Percentiles rank a stretch among this genome's conserved stretches.
Conservation (phyloP, 2,329 filamentous ascomycete genomes). For the Ciborinia camelliae region DNA sequence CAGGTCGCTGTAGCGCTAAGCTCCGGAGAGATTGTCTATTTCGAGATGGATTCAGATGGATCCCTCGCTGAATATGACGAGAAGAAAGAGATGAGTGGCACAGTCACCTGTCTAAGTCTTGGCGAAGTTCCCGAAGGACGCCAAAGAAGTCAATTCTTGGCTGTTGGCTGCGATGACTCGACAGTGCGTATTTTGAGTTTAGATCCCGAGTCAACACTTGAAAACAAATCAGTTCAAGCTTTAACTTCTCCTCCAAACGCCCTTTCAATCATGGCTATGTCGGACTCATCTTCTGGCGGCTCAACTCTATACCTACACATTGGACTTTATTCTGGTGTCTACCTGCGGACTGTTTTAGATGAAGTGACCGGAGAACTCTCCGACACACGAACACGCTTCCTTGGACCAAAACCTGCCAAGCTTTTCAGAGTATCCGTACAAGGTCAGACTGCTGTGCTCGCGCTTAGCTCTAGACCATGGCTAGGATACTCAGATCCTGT, state of each 20-base stretch:
- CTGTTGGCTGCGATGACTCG: constrained; percentile 94
- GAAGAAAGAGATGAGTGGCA: constrained; percentile 90
- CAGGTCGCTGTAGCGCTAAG: constrained; percentile 93
- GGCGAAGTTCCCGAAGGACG: constrained; percentile 90
- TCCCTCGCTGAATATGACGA: constrained; percentile 92
- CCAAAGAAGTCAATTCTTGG: constrained; percentile 84
- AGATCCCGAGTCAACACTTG: constrained; percentile 83
- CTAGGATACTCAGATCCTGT: constrained; percentile 88
- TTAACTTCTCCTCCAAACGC: constrained; percentile 86
- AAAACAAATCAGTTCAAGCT: constrained; percentile 92
- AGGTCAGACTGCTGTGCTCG: constrained; percentile 79
- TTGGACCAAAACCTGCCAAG: constrained; percentile 85
- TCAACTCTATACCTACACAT: constrained; percentile 93
- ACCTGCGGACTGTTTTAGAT: constrained; percentile 90
- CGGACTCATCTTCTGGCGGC: constrained; percentile 85
- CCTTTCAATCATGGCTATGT: constrained; percentile 90
- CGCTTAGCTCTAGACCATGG: constrained; percentile 92
- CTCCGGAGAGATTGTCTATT: constrained; percentile 95
- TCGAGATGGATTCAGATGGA: constrained; percentile 92
- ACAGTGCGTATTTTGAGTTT: constrained; percentile 91
- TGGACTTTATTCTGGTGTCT: constrained; percentile 90
- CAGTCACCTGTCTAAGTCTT: constrained; percentile 90
- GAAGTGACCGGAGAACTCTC: constrained; percentile 94
- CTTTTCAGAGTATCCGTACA: constrained; percentile 89
- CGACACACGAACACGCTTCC: constrained; percentile 89